phyloP scores from a whole-genome alignment of 2,329 filamentous ascomycete genomes.

The Xylariaceae sp. region DNA sequence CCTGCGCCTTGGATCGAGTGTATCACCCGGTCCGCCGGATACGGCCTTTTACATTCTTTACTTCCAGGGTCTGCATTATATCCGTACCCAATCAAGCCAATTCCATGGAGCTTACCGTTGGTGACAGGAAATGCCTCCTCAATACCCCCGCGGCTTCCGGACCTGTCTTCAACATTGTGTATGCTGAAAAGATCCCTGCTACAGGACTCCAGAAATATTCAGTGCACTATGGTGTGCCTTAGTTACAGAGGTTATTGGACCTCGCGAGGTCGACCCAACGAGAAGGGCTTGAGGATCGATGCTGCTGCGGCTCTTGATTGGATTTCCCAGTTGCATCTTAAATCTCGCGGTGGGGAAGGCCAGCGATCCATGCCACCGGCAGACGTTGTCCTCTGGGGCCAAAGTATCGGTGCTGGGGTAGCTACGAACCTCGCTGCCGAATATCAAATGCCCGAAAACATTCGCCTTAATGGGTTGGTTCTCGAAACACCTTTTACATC shows the following conservation, averaged over 20 bases:
- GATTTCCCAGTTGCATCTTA: conserved; percentile 52
- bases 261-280: conserved; percentile 70
- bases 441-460: conserved; percentile 41
- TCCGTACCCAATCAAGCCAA: conserved; percentile 14
- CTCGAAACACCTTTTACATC: conserved; percentile 78
- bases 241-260: conserved; percentile 79
- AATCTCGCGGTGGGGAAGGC: conserved; percentile 10
- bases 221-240: conserved; percentile 56
- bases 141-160: conserved; percentile 58
- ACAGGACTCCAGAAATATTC: conserved; percentile 32
- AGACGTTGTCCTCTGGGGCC: conserved; percentile 70
- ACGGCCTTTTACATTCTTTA: conserved; percentile 58
- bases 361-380: conserved; percentile 19
- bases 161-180: conserved; percentile 56
- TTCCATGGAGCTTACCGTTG: conserved; percentile 26
- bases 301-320: conserved; percentile 66
- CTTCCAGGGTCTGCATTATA: conserved; percentile 52
- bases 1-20: conserved; percentile 33
- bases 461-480: conserved; percentile 55
- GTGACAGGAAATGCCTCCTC: conserved; percentile 61
- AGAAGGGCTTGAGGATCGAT: conserved; percentile 71
- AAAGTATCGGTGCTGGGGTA: conserved; percentile 75
- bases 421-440: conserved; percentile 62
- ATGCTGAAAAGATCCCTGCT: conserved; percentile 44
- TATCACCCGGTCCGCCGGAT: conserved; percentile 17